These are phyloP conservation scores for Claviceps fusiformis DNA, from an alignment of 2,329 filamentous ascomycete species.

Conservation along the genomic window DNA sequence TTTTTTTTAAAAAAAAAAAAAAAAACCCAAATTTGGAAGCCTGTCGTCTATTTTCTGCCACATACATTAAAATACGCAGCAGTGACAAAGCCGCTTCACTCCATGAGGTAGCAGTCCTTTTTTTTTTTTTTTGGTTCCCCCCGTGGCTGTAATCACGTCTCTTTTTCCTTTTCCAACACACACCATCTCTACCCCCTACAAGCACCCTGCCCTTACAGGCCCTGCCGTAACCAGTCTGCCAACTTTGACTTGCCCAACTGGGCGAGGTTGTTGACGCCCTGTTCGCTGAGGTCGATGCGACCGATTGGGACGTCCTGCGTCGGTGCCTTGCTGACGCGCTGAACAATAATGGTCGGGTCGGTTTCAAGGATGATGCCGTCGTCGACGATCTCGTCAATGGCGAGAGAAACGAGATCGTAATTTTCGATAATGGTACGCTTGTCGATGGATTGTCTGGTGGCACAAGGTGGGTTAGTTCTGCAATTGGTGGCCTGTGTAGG, in stretches of 20 bases:
- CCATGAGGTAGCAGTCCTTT: neutral
- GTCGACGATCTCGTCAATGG: conserved; percentile 90
- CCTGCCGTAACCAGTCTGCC: conserved; percentile 80
- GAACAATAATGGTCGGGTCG: conserved; percentile 85
- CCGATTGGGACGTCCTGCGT: conserved; percentile 84
- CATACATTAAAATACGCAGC: neutral
- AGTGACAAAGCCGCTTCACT: neutral
- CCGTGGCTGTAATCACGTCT: neutral
- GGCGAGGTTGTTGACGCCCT: conserved; percentile 86
- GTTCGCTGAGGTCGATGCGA: conserved; percentile 89
- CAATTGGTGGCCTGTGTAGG: neutral
- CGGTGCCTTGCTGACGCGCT: conserved; percentile 82
- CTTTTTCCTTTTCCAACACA: neutral
- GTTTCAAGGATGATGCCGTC: conserved; percentile 96
- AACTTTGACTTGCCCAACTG: conserved; percentile 88
- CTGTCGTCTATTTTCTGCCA: neutral
- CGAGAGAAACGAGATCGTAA: conserved; percentile 89
- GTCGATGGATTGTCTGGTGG: conserved; percentile 73
- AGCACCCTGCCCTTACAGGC: conserved; percentile 36
- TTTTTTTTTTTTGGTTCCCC: neutral
- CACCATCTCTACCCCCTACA: neutral
- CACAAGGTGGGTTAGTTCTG: conserved; percentile 5
- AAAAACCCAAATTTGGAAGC: neutral
- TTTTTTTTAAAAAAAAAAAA: neutral
- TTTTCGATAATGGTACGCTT: conserved; percentile 97